Percentiles rank a stretch among this genome's conserved stretches.
These are phyloP conservation scores for Dryas alaskensis DNA, from an alignment of 306 rosid genomes.

Conservation along the genomic window DNA sequence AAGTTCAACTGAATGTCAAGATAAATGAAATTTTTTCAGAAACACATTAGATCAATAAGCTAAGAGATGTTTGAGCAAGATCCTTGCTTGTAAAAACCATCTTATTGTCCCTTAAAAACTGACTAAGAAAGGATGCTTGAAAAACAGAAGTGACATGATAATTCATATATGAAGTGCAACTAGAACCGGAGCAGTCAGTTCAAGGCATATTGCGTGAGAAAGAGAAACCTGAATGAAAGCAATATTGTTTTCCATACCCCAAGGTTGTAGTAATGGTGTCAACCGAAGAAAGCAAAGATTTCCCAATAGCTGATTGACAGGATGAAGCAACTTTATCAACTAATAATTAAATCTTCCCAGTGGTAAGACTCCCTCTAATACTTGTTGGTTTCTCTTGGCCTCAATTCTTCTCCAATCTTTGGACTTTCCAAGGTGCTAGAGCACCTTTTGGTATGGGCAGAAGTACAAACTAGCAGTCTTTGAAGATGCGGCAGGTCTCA, in stretches of 20 bases:
- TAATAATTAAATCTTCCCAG: not conserved
- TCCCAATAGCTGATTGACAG: not conserved
- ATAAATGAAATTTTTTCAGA: not conserved
- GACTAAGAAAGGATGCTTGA: not conserved
- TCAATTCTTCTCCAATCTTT: not conserved
- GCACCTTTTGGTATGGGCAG: not conserved
- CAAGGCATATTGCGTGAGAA: not conserved
- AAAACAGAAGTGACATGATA: not conserved
- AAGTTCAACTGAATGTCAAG: not conserved
- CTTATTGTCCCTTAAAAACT: not conserved
- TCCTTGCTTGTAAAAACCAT: not conserved
- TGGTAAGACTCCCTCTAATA: not conserved
- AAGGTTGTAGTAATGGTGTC: not conserved
- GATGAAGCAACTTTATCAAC: not conserved
- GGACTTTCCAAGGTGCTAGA: not conserved
- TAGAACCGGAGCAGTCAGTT: not conserved
- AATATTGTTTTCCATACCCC: not conserved
- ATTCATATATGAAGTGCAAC: not conserved
- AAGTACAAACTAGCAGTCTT: not conserved
- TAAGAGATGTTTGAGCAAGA: not conserved
- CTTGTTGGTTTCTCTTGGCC: not conserved
- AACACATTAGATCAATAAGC: not conserved
- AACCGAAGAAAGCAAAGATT: not conserved
- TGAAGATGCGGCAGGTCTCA: not conserved
- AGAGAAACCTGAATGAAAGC: slow-evolving; percentile 6